Percentiles rank a stretch among this genome's conserved stretches.
These are phyloP conservation scores for Cutaneotrichosporon mucoides DNA, from an alignment of 1,284 basidiomycete species.

Conservation along the genomic window DNA sequence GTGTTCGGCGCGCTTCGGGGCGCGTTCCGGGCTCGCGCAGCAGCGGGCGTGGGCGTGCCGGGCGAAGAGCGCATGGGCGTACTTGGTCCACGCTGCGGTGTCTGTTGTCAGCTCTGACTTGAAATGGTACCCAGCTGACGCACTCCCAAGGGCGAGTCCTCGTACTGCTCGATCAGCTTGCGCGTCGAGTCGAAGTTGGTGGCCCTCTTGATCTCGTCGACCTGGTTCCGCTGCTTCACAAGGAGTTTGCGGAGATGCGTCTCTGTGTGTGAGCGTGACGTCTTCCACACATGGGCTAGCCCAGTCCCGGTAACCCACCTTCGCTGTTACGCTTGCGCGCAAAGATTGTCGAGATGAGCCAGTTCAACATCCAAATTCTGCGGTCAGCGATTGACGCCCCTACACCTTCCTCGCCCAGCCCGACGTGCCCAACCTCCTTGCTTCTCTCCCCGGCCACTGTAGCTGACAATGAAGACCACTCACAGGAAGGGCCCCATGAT, in stretches of 20 bases:
- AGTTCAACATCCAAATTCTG: constrained; percentile 76
- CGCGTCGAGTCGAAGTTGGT: constrained; percentile 92
- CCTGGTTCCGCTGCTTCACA: constrained; percentile 74
- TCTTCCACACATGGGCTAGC: background rate
- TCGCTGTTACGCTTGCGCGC: constrained; percentile 75
- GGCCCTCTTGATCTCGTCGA: constrained; percentile 96
- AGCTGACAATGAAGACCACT: constrained; percentile 29
- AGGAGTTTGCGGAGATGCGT: constrained; percentile 70
- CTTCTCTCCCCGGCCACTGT: background rate
- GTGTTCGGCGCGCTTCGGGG: no score
- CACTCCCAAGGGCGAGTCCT: constrained; percentile 53
- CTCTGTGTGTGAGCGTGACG: constrained; percentile 55
- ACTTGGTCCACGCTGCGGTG: background rate
- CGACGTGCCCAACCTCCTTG: no score
- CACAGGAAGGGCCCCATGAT: constrained; percentile 74
- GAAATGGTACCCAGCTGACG: background rate
- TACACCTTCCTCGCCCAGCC: background rate
- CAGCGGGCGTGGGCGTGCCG: constrained; percentile 1
- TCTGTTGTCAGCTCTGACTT: background rate
- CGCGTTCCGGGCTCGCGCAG: background rate
- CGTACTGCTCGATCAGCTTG: constrained; percentile 85
- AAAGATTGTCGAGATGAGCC: constrained; percentile 84
- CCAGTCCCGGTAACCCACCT: constrained; percentile 55
- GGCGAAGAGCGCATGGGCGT: background rate
- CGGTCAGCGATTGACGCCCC: background rate